Base-by-base conservation (phyloP, 2,329 filamentous ascomycete species). In the Talaromyces sp. region DNA sequence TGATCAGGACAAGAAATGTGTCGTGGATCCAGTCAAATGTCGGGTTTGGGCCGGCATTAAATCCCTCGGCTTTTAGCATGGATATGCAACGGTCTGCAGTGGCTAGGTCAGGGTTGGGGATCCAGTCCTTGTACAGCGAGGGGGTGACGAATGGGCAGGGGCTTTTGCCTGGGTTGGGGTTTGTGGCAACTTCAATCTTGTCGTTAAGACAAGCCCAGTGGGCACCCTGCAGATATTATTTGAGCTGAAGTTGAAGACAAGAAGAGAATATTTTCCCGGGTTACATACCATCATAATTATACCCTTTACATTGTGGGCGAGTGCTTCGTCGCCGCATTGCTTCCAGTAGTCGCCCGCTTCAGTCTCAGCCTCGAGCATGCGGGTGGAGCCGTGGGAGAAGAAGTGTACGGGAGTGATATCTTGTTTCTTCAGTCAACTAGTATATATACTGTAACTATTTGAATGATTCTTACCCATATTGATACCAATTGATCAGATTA, bases 1-100 rank as follows among this genome's bases (percentile, higher is more conserved):
- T 80, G 68, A 89, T 87, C 13, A 89, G 76, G 60, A 89, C 82
- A 3, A 89, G 80, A 68, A 85, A 89, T 0, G 85, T 88, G 71
- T 90, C 87, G 75, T 89, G 86, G 69, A 89, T 89, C 87, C 86
- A 89, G 67, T 89, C 84, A 64, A 89, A 89, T 0, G 68, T 77
- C 0, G 78, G 66, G 67, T 89, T 86, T 1, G 71, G 73, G 4
- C 72, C 68, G 1, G 80, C 84, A 38, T 83, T 76, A 71, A 89
- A 83, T 8, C 86, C 85, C 1, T 79, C 77, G 2, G 70, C 68
- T 4, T 71, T 65, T 1, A 89, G 78, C 57, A 84, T 73, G 0
- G 72, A 65, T 51, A 87, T 77, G 67, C 82, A 83, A 7, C 75
- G 74, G 19, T 80, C 70, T 0, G 78, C 81, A 13, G 79, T 84